Percentiles rank a stretch among this genome's conserved stretches.
phyloP scores from a whole-genome alignment of 1,284 basidiomycete genomes.

The Bjerkandera adusta region DNA sequence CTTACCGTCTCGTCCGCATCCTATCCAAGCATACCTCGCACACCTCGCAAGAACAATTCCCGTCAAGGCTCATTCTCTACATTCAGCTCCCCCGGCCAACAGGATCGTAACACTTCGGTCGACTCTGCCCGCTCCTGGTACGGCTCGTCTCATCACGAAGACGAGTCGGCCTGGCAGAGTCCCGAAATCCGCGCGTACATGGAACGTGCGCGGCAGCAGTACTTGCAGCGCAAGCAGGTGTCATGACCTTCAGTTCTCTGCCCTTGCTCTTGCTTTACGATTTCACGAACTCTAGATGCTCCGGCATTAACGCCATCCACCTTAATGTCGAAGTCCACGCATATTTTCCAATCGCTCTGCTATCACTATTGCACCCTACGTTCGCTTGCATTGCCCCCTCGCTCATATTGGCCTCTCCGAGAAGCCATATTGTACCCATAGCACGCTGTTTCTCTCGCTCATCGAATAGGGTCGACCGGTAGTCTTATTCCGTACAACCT shows the following conservation, averaged over 20 bases:
- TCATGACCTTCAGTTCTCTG: conserved; percentile 7
- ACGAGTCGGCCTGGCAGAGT: conserved; percentile 49
- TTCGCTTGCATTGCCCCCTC: too few relatives aligned
- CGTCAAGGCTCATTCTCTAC: conserved; percentile 18
- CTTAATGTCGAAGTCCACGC: background rate
- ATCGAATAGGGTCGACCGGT: too few relatives aligned
- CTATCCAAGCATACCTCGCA: conserved; percentile 31
- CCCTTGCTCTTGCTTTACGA: background rate
- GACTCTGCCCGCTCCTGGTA: conserved; percentile 28
- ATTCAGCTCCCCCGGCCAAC: conserved; percentile 17
- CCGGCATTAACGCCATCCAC: background rate
- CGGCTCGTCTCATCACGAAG: conserved; percentile 29
- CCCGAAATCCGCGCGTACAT: conserved; percentile 62
- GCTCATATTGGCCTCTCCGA: too few relatives aligned
- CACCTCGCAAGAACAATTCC: conserved; percentile 19
- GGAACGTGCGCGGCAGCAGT: conserved; percentile 53
- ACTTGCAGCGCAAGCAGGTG: conserved; percentile 23
- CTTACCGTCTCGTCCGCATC: conserved; percentile 14
- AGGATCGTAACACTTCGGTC: conserved; percentile 25
- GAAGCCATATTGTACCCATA: too few relatives aligned
- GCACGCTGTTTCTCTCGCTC: too few relatives aligned
- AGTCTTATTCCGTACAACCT: too few relatives aligned
- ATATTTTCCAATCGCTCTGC: background rate
- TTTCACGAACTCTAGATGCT: background rate
- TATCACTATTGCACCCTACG: conserved; percentile 1